A percentile compares a stretch with the other conserved stretches of the same genome.
Conservation (phyloP, 257 asterid species). For the Paraleonurus japonicus region DNA sequence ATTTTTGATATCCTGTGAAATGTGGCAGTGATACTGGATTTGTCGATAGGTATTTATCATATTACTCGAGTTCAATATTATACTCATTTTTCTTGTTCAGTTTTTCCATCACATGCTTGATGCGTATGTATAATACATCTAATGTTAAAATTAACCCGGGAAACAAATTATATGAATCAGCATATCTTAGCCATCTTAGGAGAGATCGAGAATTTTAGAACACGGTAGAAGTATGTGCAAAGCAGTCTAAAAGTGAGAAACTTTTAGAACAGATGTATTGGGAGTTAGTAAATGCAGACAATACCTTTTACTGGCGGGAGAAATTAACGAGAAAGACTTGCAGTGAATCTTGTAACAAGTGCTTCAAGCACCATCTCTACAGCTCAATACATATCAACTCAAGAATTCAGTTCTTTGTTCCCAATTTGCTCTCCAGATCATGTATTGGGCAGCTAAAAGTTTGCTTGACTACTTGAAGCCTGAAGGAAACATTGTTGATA, state of each 20-base stretch:
- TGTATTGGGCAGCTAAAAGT: background rate
- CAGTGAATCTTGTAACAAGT: background rate
- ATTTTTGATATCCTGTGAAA: background rate
- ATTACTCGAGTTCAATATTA: background rate
- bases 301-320: background rate
- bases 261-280: background rate
- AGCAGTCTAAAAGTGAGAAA: background rate
- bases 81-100: background rate
- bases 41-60: background rate
- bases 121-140: background rate
- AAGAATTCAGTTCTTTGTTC: background rate
- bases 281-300: background rate
- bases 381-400: background rate
- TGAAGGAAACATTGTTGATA: background rate
- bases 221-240: background rate
- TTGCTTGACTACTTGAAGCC: no score
- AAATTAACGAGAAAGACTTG: background rate
- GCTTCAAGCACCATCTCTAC: background rate
- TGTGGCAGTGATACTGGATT: background rate
- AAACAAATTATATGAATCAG: background rate
- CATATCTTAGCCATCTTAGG: background rate
- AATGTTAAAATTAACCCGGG: background rate
- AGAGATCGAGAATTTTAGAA: slow-evolving; percentile 1
- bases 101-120: background rate
- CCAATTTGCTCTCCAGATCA: background rate